Evolutionary conservation across 139 green algal species (phyloP).

Genomic region (Pleodorina starrii): DNA sequence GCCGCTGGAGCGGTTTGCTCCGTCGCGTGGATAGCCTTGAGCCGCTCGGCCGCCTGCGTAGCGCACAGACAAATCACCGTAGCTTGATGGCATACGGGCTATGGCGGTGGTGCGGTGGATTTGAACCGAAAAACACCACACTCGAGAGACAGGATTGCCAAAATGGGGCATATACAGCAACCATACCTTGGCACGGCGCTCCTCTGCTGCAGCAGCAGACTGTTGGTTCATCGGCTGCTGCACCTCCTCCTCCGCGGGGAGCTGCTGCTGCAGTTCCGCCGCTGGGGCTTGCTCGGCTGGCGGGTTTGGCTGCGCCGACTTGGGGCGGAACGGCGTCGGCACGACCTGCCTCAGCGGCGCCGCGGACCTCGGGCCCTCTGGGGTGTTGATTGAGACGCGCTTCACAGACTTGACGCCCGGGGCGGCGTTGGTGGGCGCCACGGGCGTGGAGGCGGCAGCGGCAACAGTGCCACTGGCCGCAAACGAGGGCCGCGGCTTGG

Average conservation of each 20-base stretch:
- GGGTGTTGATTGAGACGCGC: conserved; percentile 45
- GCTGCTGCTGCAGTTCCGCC: neutral
- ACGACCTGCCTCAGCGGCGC: conserved; percentile 20
- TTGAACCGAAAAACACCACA: no score
- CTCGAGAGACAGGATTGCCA: no score
- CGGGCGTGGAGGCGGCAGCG: neutral
- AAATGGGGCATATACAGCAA: no score
- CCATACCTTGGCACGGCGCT: conserved; percentile 37
- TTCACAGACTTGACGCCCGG: conserved; percentile 28
- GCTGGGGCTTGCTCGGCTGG: neutral
- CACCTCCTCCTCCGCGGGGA: neutral
- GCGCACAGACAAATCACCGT: no score
- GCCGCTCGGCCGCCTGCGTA: conserved; percentile 25
- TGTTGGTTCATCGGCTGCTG: neutral
- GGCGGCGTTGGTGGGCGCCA: conserved; percentile 9
- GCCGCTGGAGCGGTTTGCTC: neutral
- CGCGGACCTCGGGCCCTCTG: neutral
- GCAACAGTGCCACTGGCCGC: neutral
- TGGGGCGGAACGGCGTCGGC: conserved; percentile 33
- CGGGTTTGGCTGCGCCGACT: neutral
- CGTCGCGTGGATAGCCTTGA: conserved; percentile 40
- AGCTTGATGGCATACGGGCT: no score
- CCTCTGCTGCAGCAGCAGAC: neutral
- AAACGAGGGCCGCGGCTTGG: neutral
- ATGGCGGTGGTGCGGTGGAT: no score